A percentile compares a stretch with the other conserved stretches of the same genome.
These are phyloP conservation scores for Mycogone perniciosa DNA, from an alignment of 2,329 filamentous ascomycete species.

Conservation along the genomic window DNA sequence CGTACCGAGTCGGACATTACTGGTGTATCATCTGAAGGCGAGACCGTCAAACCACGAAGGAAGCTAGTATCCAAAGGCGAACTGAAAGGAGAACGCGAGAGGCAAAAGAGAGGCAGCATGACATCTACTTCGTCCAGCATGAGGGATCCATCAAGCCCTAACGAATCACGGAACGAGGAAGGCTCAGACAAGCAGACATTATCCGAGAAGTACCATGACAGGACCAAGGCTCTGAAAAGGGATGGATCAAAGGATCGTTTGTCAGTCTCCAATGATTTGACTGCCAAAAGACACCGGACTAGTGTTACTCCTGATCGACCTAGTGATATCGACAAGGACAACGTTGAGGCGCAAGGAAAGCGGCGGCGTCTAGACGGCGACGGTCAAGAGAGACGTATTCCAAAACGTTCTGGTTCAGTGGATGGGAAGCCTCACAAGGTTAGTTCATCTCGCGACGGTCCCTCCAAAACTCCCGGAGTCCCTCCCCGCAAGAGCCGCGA, in stretches of 20 bases:
- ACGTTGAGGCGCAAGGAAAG: conserved; percentile 46
- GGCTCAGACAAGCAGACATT: conserved; percentile 39
- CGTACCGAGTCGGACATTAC: conserved; percentile 49
- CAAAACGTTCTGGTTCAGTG: conserved; percentile 37
- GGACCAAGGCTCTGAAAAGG: conserved; percentile 54
- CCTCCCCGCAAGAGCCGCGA: conserved; percentile 35
- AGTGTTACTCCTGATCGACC: conserved; percentile 52
- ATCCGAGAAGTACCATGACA: conserved; percentile 52
- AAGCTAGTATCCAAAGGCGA: conserved; percentile 60
- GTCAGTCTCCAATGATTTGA: conserved; percentile 43
- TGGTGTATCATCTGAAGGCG: conserved; percentile 49
- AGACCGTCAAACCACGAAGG: conserved; percentile 51
- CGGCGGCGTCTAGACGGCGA: conserved; percentile 52
- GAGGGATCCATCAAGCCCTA: conserved; percentile 48
- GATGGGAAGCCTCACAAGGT: conserved; percentile 42
- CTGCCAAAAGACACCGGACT: conserved; percentile 52
- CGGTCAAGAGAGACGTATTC: conserved; percentile 39
- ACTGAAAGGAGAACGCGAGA: conserved; percentile 52
- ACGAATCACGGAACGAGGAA: conserved; percentile 45
- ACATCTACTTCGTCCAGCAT: conserved; percentile 48
- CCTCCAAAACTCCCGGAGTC: conserved; percentile 30
- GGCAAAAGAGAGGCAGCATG: conserved; percentile 53
- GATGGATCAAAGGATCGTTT: conserved; percentile 54
- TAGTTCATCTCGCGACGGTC: conserved; percentile 34
- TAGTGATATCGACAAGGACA: conserved; percentile 48